phyloP scores from a whole-genome alignment of 2,329 filamentous ascomycete species.

The Trichoderma koningii region DNA sequence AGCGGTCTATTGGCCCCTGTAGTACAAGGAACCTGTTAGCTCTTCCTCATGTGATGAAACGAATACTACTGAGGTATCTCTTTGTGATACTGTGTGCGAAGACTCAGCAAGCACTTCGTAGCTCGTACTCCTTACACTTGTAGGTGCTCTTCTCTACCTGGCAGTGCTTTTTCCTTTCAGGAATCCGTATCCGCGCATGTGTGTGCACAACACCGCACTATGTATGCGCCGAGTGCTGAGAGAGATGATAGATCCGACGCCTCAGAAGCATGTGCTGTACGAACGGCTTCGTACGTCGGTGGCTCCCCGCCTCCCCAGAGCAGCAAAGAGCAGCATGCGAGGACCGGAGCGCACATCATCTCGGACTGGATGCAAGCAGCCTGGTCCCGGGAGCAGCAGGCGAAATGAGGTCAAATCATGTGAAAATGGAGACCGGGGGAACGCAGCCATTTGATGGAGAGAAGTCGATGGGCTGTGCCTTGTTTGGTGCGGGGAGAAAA shows the following conservation, averaged over 20 bases:
- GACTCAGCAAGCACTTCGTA: neutral
- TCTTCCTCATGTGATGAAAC: conserved; percentile 10
- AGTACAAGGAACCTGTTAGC: neutral
- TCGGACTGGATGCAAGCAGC: conserved; percentile 3
- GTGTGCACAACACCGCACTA: neutral
- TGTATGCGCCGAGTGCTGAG: neutral
- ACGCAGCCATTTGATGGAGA: neutral
- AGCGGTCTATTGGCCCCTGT: conserved; percentile 2
- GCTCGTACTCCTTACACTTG: too few relatives aligned
- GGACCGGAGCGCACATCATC: neutral
- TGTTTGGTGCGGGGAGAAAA: neutral
- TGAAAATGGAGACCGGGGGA: conserved; percentile 5
- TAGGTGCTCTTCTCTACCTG: neutral
- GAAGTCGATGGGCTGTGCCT: neutral
- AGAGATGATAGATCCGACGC: neutral
- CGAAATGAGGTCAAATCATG: neutral
- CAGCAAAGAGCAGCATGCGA: neutral
- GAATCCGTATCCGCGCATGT: neutral
- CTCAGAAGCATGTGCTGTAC: neutral
- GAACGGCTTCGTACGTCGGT: neutral
- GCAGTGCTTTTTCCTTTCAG: neutral
- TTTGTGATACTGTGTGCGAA: neutral
- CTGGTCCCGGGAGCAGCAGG: neutral
- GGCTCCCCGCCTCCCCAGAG: neutral
- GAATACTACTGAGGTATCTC: neutral